Base-by-base conservation (phyloP, 2,329 filamentous ascomycete genomes). In the Calonectria ilicicola region DNA sequence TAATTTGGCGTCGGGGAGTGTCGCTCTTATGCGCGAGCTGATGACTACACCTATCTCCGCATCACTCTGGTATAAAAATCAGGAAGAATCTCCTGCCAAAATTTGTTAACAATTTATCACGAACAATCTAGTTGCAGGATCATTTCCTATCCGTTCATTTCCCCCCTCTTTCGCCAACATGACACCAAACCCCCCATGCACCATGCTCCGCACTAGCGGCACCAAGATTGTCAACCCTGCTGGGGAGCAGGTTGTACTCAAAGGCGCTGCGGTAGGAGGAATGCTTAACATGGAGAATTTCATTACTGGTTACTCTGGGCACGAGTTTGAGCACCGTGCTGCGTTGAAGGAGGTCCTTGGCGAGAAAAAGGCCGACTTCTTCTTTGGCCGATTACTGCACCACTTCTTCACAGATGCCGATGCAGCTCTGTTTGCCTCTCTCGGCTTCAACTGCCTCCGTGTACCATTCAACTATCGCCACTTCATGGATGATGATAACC, bases 401-500 rank as follows among this genome's bases (percentile, higher is more conserved):
- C 87, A 91, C 76, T 91, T 91, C 84, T 92, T 91, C 81, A 89
- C 87, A 8, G 88, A 89, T 19, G 83, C 84, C 0, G 91, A 92
- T 72, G 90, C 90, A 23, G 86, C 87, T 38, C 91, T 90, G 81
- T 90, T 91, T 75, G 86, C 89, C 1, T 87, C 84, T 0, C 78
- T 90, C 2, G 89, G 88, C 0, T 81, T 92, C 23, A 92, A 91
- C 79, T 92, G 89, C 77, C 83, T 92, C 3, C 86, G 90, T 0
- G 81, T 92, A 3, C 90, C 90, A 0, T 91, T 92, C 81, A 92
- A 92, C 78, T 91, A 91, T 76, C 86, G 87, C 0, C 88, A 90
- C 75, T 89, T 90, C 42, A 87, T 89, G 70, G 87, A 90, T 72
- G 86, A 89, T 67, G 84, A 86, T 81, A 86, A 89, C 70, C 88